Base-by-base conservation (phyloP, 2,329 filamentous ascomycete genomes). In the Tolypocladium endophyticum region DNA sequence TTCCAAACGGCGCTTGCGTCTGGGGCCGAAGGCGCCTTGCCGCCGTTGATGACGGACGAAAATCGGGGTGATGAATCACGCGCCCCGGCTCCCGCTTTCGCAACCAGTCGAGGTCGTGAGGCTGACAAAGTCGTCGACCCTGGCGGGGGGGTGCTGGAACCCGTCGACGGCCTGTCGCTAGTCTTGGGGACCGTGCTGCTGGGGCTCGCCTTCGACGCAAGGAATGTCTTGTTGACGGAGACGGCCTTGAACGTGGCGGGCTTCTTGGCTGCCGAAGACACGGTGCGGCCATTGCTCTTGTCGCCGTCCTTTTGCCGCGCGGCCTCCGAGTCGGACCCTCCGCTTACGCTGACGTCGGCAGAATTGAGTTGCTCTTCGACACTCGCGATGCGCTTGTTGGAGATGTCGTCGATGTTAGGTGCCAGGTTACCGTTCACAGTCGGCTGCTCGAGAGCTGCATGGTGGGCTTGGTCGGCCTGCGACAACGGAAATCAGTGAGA, bases 1-100 rank as follows among this genome's bases (percentile, higher is more conserved):
- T 94, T 95, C 90, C 90, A 95, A 47, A 95, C 89, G 58, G 82
- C 87, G 72, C 78, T 89, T 36, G 83, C 81, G 71, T 92, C 89
- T 18, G 89, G 88, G 33, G 84, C 85, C 61, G 81, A 70, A 23
- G 81, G 79, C 39, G 81, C 68, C 63, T 87, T 86, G 57, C 82
- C 81, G 62, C 84, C 82, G 67, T 85, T 87, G 67, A 80, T 66
- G 9, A 69, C 68, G 8, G 70, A 71, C 9, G 74, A 69, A 45
- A 76, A 73, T 58, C 77, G 73, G 8, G 77, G 73, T 20, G 73
- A 73, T 23, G 81, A 78, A 64, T 83, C 83, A 56, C 82, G 79
- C 53, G 83, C 73, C 54, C 79, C 82, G 64, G 80, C 84, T 35
- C 85, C 88, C 11, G 86, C 84, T 71, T 93, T 93, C 59, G 88